Percentiles rank a stretch among this genome's conserved stretches.
Evolutionary conservation across 2,329 filamentous ascomycete genomes (phyloP).

Genomic region (Saccharata proteae): DNA sequence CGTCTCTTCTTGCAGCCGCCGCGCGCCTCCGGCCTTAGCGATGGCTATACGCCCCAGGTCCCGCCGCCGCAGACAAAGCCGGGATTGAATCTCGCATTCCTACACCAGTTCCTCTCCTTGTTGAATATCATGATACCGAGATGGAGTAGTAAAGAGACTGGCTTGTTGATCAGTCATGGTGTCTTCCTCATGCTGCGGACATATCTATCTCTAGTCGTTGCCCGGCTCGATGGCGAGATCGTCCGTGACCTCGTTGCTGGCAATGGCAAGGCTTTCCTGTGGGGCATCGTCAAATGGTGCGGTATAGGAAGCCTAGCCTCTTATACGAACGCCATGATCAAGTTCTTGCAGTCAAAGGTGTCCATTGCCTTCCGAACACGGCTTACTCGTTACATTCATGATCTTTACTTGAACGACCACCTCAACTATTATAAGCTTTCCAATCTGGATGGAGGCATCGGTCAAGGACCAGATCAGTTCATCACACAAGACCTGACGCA

Average conservation of each 20-base stretch:
- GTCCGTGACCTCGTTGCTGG: slow-evolving; percentile 93
- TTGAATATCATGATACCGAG: slow-evolving; percentile 96
- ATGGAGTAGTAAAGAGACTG: slow-evolving; percentile 92
- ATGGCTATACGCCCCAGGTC: slow-evolving; percentile 51
- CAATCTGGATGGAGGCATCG: slow-evolving; percentile 86
- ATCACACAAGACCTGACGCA: slow-evolving; percentile 94
- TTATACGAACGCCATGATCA: slow-evolving; percentile 98
- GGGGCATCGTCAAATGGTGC: slow-evolving; percentile 90
- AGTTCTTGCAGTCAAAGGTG: slow-evolving; percentile 93
- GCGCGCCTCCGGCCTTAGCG: slow-evolving; percentile 62
- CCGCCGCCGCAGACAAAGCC: slow-evolving; percentile 87
- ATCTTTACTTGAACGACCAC: slow-evolving; percentile 88
- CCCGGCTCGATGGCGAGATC: slow-evolving; percentile 87
- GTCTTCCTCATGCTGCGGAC: slow-evolving; percentile 84
- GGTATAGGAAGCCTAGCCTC: slow-evolving; percentile 86
- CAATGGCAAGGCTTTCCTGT: slow-evolving; percentile 75
- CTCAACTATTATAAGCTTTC: slow-evolving; percentile 93
- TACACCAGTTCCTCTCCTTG: slow-evolving; percentile 92
- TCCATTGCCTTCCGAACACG: slow-evolving; percentile 95
- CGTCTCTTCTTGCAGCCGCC: slow-evolving; percentile 87
- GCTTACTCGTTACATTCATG: slow-evolving; percentile 91
- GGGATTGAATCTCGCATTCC: slow-evolving; percentile 84
- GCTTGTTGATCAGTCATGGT: slow-evolving; percentile 75
- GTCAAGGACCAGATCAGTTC: slow-evolving; percentile 86
- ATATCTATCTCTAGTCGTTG: slow-evolving; percentile 87